phyloP scores from a whole-genome alignment of 1,284 basidiomycete species.

The Tilletia indica region DNA sequence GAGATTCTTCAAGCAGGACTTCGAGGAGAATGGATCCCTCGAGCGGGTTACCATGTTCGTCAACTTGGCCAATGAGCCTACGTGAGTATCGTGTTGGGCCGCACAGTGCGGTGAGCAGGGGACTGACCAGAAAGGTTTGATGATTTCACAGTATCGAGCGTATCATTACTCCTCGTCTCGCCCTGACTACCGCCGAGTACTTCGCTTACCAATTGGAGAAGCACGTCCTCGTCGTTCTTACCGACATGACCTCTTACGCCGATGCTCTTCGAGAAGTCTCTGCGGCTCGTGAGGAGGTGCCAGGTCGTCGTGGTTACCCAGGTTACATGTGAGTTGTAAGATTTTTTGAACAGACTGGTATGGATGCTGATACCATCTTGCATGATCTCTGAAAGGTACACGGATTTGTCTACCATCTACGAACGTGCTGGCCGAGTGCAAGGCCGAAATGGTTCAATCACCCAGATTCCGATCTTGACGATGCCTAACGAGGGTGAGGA shows the following conservation, averaged over 20 bases:
- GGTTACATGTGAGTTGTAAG: slow-evolving; percentile 75
- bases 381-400: slow-evolving; percentile 32
- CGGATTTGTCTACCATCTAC: slow-evolving; percentile 78
- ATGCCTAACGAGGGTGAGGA: slow-evolving; percentile 88
- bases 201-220: slow-evolving; percentile 99
- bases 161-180: slow-evolving; percentile 98
- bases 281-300: slow-evolving; percentile 97
- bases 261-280: slow-evolving; percentile 96
- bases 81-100: slow-evolving; percentile 56
- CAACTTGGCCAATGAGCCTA: slow-evolving; percentile 99
- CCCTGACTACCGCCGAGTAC: slow-evolving; percentile 97
- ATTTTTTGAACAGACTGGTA: not conserved
- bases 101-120: not conserved
- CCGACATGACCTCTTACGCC: slow-evolving; percentile 98
- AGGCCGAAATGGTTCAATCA: slow-evolving; percentile 98
- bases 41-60: slow-evolving; percentile 98
- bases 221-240: slow-evolving; percentile 97
- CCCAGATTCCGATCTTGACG: slow-evolving; percentile 97
- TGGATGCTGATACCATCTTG: not conserved
- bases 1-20: slow-evolving; percentile 99
- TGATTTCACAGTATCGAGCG: slow-evolving; percentile 71
- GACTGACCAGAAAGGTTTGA: not conserved
- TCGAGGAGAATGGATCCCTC: slow-evolving; percentile 96
- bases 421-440: slow-evolving; percentile 98
- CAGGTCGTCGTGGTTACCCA: slow-evolving; percentile 98